phyloP scores from a whole-genome alignment of 108 stramenopile species.

The Ochromonas danica region DNA sequence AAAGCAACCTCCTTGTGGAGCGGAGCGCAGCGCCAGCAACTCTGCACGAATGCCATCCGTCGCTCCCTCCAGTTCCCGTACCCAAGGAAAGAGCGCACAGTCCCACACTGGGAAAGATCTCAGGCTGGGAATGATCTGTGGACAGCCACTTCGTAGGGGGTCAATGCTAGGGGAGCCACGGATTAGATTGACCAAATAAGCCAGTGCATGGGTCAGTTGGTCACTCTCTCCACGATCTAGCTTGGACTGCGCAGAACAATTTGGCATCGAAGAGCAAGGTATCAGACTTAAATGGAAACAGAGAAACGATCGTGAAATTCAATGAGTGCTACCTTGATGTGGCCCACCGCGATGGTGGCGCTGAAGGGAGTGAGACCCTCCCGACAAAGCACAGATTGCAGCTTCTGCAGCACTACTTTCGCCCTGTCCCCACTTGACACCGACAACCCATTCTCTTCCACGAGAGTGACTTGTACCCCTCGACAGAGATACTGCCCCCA shows the following conservation, averaged over 20 bases:
- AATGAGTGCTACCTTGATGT: not conserved
- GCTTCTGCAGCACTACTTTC: not conserved
- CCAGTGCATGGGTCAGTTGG: not conserved
- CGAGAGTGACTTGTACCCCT: not conserved
- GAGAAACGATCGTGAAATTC: not conserved
- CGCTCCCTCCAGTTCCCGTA: constrained; percentile 5
- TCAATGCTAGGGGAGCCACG: too few relatives aligned
- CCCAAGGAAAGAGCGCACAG: constrained; percentile 6
- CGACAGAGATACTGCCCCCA: not conserved
- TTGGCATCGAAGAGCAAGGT: not conserved
- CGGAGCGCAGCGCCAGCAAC: constrained; percentile 25
- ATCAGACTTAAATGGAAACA: not conserved
- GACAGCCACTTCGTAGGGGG: constrained; percentile 28
- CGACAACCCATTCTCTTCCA: not conserved
- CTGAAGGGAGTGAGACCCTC: not conserved
- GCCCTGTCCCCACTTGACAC: not conserved
- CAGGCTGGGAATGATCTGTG: constrained; percentile 28
- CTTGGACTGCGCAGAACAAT: not conserved
- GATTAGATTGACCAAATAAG: not conserved
- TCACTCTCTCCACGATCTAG: not conserved
- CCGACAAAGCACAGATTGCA: not conserved
- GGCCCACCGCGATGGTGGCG: not conserved
- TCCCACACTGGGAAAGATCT: constrained; percentile 22
- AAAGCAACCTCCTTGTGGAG: not conserved
- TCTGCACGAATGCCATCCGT: constrained; percentile 33